Percentiles rank a stretch among this genome's conserved stretches.
Evolutionary conservation across 345 rosid species (phyloP).

Genomic region (Gossypium raimondii): DNA sequence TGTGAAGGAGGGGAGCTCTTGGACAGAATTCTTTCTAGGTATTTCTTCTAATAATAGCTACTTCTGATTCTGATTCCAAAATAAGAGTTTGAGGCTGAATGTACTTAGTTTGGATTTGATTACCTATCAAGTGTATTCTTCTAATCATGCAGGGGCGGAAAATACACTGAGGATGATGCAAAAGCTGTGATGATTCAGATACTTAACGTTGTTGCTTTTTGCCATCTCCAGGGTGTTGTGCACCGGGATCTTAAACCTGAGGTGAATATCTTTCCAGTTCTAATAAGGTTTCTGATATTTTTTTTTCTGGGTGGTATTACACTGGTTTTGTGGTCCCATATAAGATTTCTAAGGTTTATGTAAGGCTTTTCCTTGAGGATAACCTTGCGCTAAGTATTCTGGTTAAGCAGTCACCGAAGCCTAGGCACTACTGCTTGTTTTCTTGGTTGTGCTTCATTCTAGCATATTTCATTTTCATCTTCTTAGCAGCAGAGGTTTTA

Average conservation of each 20-base stretch:
- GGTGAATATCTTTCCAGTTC: constrained; percentile 37
- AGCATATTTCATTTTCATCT: not conserved
- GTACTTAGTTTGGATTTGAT: constrained; percentile 4
- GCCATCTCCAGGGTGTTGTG: constrained; percentile 97
- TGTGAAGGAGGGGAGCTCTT: constrained; percentile 98
- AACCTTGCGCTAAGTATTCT: not conserved
- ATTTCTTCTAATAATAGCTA: not conserved
- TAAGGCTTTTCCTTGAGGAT: not conserved
- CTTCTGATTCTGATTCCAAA: not conserved
- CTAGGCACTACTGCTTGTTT: not conserved
- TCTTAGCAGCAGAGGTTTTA: not conserved
- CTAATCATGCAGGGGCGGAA: constrained; percentile 73
- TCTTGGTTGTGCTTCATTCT: not conserved
- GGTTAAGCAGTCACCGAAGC: too few relatives aligned
- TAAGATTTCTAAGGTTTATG: not conserved
- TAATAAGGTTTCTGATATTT: not conserved
- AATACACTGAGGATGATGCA: constrained; percentile 95
- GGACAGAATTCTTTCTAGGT: constrained; percentile 97
- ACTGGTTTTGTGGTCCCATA: not conserved
- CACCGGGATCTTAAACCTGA: constrained; percentile 98
- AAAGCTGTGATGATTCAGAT: constrained; percentile 87
- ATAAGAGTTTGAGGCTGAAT: not conserved
- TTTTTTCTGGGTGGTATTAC: not conserved
- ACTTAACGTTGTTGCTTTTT: constrained; percentile 84
- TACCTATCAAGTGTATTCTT: constrained; percentile 9